A percentile compares a stretch with the other conserved stretches of the same genome.
Evolutionary conservation across 768 basidiomycete species (phyloP).

Genomic region (Tricholoma flavovirens): DNA sequence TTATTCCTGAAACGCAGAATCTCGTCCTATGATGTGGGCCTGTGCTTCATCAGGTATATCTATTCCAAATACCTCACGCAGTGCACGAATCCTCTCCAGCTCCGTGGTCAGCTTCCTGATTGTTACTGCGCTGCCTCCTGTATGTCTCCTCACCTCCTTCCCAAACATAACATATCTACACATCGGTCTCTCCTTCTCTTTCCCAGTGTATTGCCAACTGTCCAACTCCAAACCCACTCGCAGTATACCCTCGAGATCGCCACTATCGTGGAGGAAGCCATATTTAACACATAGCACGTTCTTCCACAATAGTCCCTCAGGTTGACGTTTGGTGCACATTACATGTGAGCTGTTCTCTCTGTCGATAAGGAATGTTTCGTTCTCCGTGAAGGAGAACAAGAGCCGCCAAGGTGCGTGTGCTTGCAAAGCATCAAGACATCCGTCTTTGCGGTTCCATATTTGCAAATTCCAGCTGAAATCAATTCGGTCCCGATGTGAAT

Average conservation of each 20-base stretch:
- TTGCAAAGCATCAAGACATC: not conserved
- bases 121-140: slow-evolving; percentile 18
- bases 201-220: not conserved
- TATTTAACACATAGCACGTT: slow-evolving; percentile 21
- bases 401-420: slow-evolving; percentile 17
- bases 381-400: slow-evolving; percentile 23
- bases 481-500: not conserved
- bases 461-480: slow-evolving; percentile 15
- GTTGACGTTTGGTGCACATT: slow-evolving; percentile 13
- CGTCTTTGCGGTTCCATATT: slow-evolving; percentile 11
- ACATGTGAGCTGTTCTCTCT: slow-evolving; percentile 18
- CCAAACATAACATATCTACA: slow-evolving; percentile 18
- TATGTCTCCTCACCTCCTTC: slow-evolving; percentile 20
- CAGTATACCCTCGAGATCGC: slow-evolving; percentile 3
- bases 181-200: not conserved
- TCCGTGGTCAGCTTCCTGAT: slow-evolving; percentile 22
- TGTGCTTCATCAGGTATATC: slow-evolving; percentile 18
- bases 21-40: slow-evolving; percentile 19
- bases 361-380: slow-evolving; percentile 22
- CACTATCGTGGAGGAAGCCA: slow-evolving; percentile 20
- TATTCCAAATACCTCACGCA: slow-evolving; percentile 23
- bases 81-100: slow-evolving; percentile 22
- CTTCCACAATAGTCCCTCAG: slow-evolving; percentile 17
- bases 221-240: not conserved
- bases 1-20: slow-evolving; percentile 13